Conservation (phyloP, 2,329 filamentous ascomycete genomes). For the Trichophyton mentagrophytes region DNA sequence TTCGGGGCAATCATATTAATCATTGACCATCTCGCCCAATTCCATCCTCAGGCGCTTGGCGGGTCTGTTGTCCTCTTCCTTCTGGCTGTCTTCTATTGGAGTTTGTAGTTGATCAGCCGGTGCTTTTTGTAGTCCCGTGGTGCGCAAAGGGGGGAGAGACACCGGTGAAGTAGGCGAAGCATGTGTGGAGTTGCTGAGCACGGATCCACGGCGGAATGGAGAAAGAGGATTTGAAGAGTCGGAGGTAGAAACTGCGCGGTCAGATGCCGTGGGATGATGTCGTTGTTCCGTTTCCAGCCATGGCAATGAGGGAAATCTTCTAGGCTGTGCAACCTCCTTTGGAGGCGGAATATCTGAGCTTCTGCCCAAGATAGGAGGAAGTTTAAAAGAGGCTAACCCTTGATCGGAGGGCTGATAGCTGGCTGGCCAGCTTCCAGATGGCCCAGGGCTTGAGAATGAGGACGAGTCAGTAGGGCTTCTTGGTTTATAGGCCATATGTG, state of each 20-base stretch:
- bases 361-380: constrained; percentile 3
- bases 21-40: constrained; percentile 14
- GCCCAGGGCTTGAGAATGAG: constrained; percentile 4
- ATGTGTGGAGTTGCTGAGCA: background rate
- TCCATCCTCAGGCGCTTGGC: constrained; percentile 14
- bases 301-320: constrained; percentile 2
- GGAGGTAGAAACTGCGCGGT: background rate
- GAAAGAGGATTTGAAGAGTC: constrained; percentile 1
- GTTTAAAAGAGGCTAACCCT: constrained; percentile 1
- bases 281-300: background rate
- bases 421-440: background rate
- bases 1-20: constrained; percentile 7
- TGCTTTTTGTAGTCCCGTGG: background rate
- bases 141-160: constrained; percentile 2
- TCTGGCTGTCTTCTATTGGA: background rate
- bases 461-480: constrained; percentile 3
- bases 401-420: background rate
- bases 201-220: background rate
- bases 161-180: background rate
- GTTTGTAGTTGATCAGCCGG: background rate
- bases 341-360: background rate
- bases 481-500: constrained; percentile 5
- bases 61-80: constrained; percentile 7
- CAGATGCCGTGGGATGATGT: background rate
- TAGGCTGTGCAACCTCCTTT: background rate